Evolutionary conservation across 352 stramenopile species (phyloP).

Genomic region (Phytophthora cryptogea): DNA sequence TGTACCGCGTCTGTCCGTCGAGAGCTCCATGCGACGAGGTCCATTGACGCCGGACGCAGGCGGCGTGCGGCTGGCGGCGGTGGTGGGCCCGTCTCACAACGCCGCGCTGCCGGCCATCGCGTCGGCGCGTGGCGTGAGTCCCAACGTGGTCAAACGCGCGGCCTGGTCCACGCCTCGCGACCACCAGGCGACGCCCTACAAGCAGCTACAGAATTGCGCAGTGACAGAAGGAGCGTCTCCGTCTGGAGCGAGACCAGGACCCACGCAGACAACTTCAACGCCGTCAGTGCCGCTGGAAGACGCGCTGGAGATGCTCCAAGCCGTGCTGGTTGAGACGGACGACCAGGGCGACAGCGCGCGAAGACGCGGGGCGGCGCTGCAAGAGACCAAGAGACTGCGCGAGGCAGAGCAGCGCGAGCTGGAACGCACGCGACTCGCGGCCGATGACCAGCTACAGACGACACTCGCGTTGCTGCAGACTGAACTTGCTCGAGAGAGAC

Average conservation of each 20-base stretch:
- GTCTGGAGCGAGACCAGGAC: neutral
- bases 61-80: neutral
- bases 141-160: constrained; percentile 32
- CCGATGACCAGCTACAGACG: constrained; percentile 32
- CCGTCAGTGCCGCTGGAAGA: constrained; percentile 17
- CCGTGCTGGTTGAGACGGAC: constrained; percentile 25
- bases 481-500: constrained; percentile 25
- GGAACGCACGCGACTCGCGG: constrained; percentile 28
- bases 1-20: neutral
- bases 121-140: constrained; percentile 15
- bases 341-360: constrained; percentile 22
- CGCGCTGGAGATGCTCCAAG: constrained; percentile 33
- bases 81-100: neutral
- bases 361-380: constrained; percentile 15
- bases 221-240: constrained; percentile 2
- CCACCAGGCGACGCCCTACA: constrained; percentile 4
- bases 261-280: constrained; percentile 15
- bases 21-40: constrained; percentile 12
- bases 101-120: constrained; percentile 10
- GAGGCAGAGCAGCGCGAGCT: constrained; percentile 19
- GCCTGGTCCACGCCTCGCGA: constrained; percentile 32
- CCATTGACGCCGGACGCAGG: neutral
- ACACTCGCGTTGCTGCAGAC: constrained; percentile 35
- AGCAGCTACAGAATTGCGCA: constrained; percentile 1
- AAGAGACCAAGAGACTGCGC: constrained; percentile 16